phyloP scores from a whole-genome alignment of 768 basidiomycete species.

The Mrakia frigida region DNA sequence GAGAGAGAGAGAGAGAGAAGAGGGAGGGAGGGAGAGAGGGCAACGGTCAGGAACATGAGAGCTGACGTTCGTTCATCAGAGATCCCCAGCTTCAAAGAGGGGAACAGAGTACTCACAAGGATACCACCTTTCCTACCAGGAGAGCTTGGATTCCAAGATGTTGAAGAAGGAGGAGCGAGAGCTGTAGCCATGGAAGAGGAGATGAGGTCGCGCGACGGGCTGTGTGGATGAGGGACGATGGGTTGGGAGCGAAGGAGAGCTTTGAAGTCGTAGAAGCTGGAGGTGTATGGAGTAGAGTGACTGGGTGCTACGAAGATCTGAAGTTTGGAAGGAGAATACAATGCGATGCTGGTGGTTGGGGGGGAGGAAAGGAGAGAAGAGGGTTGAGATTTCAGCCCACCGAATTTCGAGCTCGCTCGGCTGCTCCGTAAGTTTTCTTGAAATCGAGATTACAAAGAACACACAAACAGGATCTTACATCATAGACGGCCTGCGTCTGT shows the following conservation, averaged over 20 bases:
- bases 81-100: background rate
- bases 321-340: background rate
- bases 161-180: background rate
- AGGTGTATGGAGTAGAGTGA: background rate
- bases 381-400: no score
- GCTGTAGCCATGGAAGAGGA: background rate
- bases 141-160: background rate
- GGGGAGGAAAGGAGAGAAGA: no score
- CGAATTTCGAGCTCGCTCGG: no score
- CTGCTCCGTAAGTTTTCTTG: no score
- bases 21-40: no score
- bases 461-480: no score
- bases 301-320: background rate
- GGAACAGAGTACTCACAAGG: background rate
- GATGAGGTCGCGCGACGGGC: background rate
- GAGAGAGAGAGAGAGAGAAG: background rate
- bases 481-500: no score
- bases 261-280: background rate
- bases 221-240: background rate
- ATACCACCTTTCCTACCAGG: background rate
- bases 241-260: background rate
- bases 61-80: background rate
- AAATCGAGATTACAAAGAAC: no score
- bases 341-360: background rate
- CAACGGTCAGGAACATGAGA: background rate